A percentile compares a stretch with the other conserved stretches of the same genome.
Conservation (phyloP, 768 basidiomycete species). For the Amylocystis lapponica region DNA sequence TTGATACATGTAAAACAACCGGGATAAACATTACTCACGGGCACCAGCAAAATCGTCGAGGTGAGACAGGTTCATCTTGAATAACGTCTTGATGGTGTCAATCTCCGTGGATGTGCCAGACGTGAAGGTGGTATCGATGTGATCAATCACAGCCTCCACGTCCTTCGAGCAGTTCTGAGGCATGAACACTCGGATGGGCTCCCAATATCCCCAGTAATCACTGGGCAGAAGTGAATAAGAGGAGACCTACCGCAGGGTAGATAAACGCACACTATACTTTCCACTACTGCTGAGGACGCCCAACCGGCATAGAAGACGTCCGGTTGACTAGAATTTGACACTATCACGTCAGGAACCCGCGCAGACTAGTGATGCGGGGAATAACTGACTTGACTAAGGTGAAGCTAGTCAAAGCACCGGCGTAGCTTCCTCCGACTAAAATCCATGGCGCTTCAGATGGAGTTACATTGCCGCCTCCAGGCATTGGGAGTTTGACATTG, state of each 20-base stretch:
- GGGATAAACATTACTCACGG: slow-evolving; percentile 25
- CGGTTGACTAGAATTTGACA: slow-evolving; percentile 41
- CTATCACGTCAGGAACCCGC: slow-evolving; percentile 1
- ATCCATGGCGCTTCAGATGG: slow-evolving; percentile 44
- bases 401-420: slow-evolving; percentile 49
- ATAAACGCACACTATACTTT: slow-evolving; percentile 41
- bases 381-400: slow-evolving; percentile 58
- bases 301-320: slow-evolving; percentile 59
- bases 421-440: slow-evolving; percentile 38
- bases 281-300: slow-evolving; percentile 60
- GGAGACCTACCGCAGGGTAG: neutral
- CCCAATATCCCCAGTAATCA: slow-evolving; percentile 69
- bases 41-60: slow-evolving; percentile 64
- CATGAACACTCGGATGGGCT: slow-evolving; percentile 64
- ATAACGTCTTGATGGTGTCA: slow-evolving; percentile 47
- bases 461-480: slow-evolving; percentile 54
- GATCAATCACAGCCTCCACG: slow-evolving; percentile 53
- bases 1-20: neutral
- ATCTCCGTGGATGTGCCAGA: slow-evolving; percentile 42
- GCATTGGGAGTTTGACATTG: slow-evolving; percentile 62
- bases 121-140: slow-evolving; percentile 54
- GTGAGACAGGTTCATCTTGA: slow-evolving; percentile 55
- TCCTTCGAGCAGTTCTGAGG: slow-evolving; percentile 71
- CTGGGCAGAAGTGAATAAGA: slow-evolving; percentile 23
- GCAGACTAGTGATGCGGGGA: neutral